phyloP scores from a whole-genome alignment of 169 alveolate species.

The Plasmodium chabaudi region DNA sequence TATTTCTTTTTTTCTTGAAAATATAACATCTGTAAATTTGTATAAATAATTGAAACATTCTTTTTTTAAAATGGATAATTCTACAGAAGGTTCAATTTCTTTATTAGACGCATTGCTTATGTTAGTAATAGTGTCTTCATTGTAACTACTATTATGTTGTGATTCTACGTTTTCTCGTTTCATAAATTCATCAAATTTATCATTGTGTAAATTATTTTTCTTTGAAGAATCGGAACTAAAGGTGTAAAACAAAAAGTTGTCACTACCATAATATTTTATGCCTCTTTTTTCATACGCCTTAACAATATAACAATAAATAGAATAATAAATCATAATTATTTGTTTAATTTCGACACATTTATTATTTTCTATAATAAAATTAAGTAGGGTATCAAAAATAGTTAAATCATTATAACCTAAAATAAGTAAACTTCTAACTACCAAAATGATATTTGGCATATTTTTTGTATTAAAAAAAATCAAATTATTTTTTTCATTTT shows the following conservation, averaged over 20 bases:
- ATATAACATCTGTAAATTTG: constrained; percentile 19
- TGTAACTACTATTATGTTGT: neutral
- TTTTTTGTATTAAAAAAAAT: constrained; percentile 24
- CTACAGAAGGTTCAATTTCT: neutral
- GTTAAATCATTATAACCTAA: constrained; percentile 17
- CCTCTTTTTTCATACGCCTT: neutral
- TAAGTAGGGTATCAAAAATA: neutral
- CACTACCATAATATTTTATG: constrained; percentile 15
- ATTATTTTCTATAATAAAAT: constrained; percentile 10
- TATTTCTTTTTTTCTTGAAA: constrained; percentile 32
- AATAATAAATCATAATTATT: constrained; percentile 46
- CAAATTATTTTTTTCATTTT: neutral
- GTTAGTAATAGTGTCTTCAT: neutral
- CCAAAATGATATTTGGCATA: constrained; percentile 27
- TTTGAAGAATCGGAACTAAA: neutral
- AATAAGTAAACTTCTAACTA: constrained; percentile 26
- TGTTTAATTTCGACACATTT: constrained; percentile 28
- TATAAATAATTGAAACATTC: neutral
- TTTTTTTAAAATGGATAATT: too few species aligned
- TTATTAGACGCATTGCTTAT: neutral
- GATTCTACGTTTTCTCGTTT: neutral
- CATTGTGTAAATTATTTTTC: neutral
- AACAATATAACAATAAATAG: constrained; percentile 31
- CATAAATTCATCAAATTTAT: neutral
- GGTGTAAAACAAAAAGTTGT: neutral